Evolutionary conservation across 1,139 yeast genomes (phyloP).

Genomic region (Ogataea hybrid): DNA sequence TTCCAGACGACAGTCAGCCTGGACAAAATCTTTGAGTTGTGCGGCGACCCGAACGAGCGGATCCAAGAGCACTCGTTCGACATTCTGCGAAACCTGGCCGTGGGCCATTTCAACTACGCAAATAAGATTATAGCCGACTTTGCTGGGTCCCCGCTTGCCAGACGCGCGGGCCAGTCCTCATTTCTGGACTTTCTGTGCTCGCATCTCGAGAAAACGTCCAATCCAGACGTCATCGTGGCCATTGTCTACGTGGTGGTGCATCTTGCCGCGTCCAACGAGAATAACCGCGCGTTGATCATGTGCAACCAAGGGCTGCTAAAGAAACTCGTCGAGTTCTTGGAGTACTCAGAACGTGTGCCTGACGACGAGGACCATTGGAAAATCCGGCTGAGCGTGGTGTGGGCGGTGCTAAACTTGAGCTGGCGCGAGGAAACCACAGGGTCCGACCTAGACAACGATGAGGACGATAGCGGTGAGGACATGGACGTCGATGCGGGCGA

Average conservation of each 20-base stretch:
- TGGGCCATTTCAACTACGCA: constrained; percentile 58
- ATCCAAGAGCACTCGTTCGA: constrained; percentile 70
- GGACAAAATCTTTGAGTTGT: constrained; percentile 46
- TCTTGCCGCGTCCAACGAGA: constrained; percentile 53
- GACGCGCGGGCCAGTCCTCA: constrained; percentile 30
- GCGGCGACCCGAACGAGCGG: constrained; percentile 47
- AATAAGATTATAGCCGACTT: constrained; percentile 39
- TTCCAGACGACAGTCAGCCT: constrained; percentile 49
- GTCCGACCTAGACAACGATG: constrained; percentile 16
- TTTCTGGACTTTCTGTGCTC: constrained; percentile 37
- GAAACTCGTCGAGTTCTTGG: constrained; percentile 34
- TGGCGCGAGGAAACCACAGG: constrained; percentile 41
- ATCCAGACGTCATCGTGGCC: constrained; percentile 41
- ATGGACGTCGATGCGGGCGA: constrained; percentile 23
- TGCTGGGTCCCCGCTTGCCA: constrained; percentile 19
- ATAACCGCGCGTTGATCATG: constrained; percentile 44
- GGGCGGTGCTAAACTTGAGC: constrained; percentile 58
- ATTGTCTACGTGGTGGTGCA: constrained; percentile 56
- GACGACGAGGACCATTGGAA: constrained; percentile 33
- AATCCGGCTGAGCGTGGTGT: constrained; percentile 52
- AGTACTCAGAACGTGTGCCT: constrained; percentile 31
- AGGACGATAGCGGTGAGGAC: constrained; percentile 13
- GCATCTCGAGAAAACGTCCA: constrained; percentile 32
- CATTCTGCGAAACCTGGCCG: constrained; percentile 70
- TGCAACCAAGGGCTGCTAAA: constrained; percentile 40